Conservation (phyloP, 148 eudicot species). For the Diospyros kaki region DNA sequence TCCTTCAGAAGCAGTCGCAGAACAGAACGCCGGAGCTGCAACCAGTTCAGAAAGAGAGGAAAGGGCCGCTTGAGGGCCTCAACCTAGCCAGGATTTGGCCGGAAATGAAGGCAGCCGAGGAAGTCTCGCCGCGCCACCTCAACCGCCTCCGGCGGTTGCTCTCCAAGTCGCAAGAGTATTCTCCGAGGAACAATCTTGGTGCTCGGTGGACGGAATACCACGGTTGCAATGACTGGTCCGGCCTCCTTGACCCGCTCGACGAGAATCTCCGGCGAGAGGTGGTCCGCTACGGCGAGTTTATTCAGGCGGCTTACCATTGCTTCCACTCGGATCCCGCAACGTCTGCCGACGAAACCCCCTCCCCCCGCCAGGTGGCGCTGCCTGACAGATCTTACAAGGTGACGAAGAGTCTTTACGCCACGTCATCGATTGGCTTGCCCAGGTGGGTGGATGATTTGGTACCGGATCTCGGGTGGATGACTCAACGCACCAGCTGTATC, state of each 20-base stretch:
- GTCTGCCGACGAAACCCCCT: conserved; percentile 24
- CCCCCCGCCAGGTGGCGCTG: conserved; percentile 47
- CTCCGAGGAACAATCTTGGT: conserved; percentile 72
- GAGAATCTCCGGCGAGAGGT: conserved; percentile 94
- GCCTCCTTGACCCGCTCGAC: conserved; percentile 88
- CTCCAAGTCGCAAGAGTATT: conserved; percentile 52
- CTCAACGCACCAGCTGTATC: conserved; percentile 83
- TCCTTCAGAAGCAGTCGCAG: conserved; percentile 36
- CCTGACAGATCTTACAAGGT: conserved; percentile 66
- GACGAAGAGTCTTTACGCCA: conserved; percentile 76
- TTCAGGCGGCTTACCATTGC: conserved; percentile 84
- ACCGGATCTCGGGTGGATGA: conserved; percentile 99
- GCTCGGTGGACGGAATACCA: conserved; percentile 84
- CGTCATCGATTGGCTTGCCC: conserved; percentile 80
- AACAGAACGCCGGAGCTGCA: conserved; percentile 15
- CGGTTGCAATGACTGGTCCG: conserved; percentile 74
- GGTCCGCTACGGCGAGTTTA: conserved; percentile 83
- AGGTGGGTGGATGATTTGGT: conserved; percentile 93
- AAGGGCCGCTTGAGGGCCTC: conserved; percentile 37
- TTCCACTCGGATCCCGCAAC: conserved; percentile 83
- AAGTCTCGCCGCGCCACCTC: conserved; percentile 68
- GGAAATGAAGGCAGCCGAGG: conserved; percentile 61
- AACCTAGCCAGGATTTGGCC: conserved; percentile 59
- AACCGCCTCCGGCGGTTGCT: conserved; percentile 59
- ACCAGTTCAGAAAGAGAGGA: conserved; percentile 15